phyloP scores from a whole-genome alignment of 2,329 filamentous ascomycete species.

The Trichoderma brevicompactum region DNA sequence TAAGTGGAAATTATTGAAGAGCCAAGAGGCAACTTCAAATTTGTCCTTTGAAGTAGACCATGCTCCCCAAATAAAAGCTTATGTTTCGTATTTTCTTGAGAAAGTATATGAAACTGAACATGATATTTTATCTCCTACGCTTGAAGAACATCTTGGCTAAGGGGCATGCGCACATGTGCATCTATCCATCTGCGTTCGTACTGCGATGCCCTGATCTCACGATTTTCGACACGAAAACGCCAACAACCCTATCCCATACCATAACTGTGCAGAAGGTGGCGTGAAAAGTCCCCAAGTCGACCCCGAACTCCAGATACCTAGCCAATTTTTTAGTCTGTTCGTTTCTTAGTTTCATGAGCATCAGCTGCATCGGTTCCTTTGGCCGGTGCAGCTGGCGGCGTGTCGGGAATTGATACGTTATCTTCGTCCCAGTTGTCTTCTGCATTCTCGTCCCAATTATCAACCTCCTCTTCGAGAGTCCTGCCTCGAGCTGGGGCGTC shows the following conservation, averaged over 20 bases:
- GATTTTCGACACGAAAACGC: constrained; percentile 3
- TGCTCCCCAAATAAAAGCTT: not conserved
- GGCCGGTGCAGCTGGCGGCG: constrained; percentile 28
- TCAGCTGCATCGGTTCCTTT: constrained; percentile 37
- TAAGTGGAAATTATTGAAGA: too few relatives aligned
- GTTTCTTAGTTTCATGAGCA: constrained; percentile 41
- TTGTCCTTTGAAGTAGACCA: not conserved
- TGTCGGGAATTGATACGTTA: constrained; percentile 41
- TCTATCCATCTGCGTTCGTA: constrained; percentile 6
- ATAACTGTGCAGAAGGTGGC: not conserved
- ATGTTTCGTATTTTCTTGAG: not conserved
- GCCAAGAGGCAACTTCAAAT: not conserved
- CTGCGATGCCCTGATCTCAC: not conserved
- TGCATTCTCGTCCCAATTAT: constrained; percentile 91
- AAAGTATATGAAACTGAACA: not conserved
- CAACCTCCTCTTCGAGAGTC: constrained; percentile 77
- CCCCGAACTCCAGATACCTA: constrained; percentile 5
- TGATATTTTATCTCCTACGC: not conserved
- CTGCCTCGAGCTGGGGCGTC: constrained; percentile 41
- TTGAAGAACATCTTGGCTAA: not conserved
- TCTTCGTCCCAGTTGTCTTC: constrained; percentile 63
- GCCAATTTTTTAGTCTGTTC: constrained; percentile 37
- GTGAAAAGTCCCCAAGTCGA: not conserved
- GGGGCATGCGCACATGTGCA: not conserved
- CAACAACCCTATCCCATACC: not conserved